phyloP scores from a whole-genome alignment of 1,139 yeast species.

The Zygosaccharomyces pseudobailii region DNA sequence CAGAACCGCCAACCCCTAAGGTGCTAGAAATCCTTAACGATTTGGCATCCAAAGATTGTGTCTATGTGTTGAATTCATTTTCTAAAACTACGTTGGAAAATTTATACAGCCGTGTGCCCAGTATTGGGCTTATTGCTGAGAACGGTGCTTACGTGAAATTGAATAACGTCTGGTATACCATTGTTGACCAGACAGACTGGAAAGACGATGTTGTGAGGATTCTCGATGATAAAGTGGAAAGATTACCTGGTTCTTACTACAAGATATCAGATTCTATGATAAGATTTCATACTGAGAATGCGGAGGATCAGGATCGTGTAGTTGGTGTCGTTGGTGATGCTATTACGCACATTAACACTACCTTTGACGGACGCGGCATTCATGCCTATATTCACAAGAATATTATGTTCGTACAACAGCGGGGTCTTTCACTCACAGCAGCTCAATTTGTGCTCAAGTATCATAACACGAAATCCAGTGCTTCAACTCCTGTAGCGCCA shows the following conservation, averaged over 20 bases:
- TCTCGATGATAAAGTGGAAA: slow-evolving; percentile 63
- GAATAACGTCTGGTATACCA: slow-evolving; percentile 55
- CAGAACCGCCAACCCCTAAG: slow-evolving; percentile 48
- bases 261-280: slow-evolving; percentile 73
- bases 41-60: slow-evolving; percentile 52
- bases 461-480: slow-evolving; percentile 22
- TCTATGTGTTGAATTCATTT: slow-evolving; percentile 66
- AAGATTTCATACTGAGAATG: slow-evolving; percentile 65
- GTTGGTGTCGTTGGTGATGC: slow-evolving; percentile 74
- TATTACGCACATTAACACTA: slow-evolving; percentile 77
- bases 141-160: slow-evolving; percentile 71
- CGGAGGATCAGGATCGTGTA: slow-evolving; percentile 66
- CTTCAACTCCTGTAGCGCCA: slow-evolving; percentile 11
- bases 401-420: slow-evolving; percentile 62
- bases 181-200: slow-evolving; percentile 50
- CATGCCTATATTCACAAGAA: slow-evolving; percentile 75
- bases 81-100: slow-evolving; percentile 62
- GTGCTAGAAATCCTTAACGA: slow-evolving; percentile 47
- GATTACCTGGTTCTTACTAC: slow-evolving; percentile 73
- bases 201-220: slow-evolving; percentile 60
- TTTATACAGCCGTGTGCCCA: slow-evolving; percentile 60
- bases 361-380: slow-evolving; percentile 57
- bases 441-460: slow-evolving; percentile 41
- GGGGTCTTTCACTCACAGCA: slow-evolving; percentile 50
- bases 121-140: slow-evolving; percentile 82